A percentile compares a stretch with the other conserved stretches of the same genome.
phyloP scores from a whole-genome alignment of 441 rosid species.

The Hura crepitans region DNA sequence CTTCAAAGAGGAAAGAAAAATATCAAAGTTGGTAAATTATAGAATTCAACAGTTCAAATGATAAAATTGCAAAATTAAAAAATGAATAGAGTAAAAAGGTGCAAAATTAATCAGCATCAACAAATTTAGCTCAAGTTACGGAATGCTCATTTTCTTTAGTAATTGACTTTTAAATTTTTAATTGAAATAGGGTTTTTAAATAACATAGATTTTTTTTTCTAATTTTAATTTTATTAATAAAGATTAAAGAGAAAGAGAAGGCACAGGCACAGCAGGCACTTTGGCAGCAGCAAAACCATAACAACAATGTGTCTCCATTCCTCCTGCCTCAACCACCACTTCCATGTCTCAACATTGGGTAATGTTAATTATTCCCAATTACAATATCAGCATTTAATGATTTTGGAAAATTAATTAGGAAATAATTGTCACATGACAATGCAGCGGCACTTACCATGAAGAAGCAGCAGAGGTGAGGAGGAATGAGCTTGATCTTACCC shows the following conservation, averaged over 20 bases:
- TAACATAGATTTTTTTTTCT: too few species aligned
- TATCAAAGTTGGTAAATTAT: too few species aligned
- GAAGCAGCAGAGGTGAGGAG: slow-evolving; percentile 52
- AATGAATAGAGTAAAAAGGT: too few species aligned
- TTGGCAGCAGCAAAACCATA: slow-evolving; percentile 60
- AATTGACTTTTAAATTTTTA: too few species aligned
- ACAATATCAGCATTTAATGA: neutral
- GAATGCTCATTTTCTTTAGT: too few species aligned
- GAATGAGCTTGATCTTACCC: slow-evolving; percentile 63
- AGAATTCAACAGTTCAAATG: too few species aligned
- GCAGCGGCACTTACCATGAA: slow-evolving; percentile 60
- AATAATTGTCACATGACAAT: neutral
- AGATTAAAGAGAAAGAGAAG: slow-evolving; percentile 85
- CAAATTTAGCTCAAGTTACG: too few species aligned
- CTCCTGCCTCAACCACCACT: slow-evolving; percentile 43
- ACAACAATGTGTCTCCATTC: slow-evolving; percentile 39
- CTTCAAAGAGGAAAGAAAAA: too few species aligned
- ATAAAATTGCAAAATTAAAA: too few species aligned
- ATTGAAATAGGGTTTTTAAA: too few species aligned
- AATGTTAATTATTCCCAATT: slow-evolving; percentile 11
- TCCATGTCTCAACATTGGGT: slow-evolving; percentile 69
- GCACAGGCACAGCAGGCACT: slow-evolving; percentile 51
- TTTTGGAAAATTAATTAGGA: neutral
- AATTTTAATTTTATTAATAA: too few species aligned
- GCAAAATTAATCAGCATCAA: too few species aligned